Conservation (phyloP, 192 early-diverging fungal genomes). For the Entomortierella lignicola region DNA sequence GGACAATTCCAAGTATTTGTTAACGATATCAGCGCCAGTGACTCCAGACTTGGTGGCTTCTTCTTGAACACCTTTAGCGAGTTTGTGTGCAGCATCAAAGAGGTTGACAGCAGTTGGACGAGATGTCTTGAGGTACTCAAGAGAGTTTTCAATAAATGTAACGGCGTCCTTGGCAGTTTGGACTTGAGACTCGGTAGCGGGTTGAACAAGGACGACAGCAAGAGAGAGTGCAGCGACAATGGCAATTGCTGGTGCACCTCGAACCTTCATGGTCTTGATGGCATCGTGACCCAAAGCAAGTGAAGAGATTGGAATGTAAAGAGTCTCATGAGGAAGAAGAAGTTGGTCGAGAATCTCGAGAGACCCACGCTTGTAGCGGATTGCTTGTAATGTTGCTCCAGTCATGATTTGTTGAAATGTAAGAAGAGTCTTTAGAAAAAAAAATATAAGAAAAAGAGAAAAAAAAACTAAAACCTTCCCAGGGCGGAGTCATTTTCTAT, state of each 20-base stretch:
- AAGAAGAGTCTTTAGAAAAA: background rate
- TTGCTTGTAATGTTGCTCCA: constrained; percentile 62
- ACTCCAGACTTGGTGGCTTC: constrained; percentile 24
- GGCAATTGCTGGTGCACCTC: constrained; percentile 96
- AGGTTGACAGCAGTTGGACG: constrained; percentile 98
- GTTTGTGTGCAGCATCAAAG: constrained; percentile 83
- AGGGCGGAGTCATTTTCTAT: background rate
- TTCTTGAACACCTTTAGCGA: constrained; percentile 53
- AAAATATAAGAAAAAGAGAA: background rate
- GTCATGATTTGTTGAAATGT: constrained; percentile 20
- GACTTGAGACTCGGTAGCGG: constrained; percentile 8
- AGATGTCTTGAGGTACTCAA: constrained; percentile 88
- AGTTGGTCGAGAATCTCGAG: constrained; percentile 93
- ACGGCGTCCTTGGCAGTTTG: constrained; percentile 54
- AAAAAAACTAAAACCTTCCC: background rate
- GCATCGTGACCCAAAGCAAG: constrained; percentile 82
- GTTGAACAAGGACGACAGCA: constrained; percentile 78
- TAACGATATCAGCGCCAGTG: constrained; percentile 58
- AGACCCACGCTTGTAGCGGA: constrained; percentile 60
- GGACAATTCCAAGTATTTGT: constrained; percentile 76
- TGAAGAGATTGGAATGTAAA: constrained; percentile 75
- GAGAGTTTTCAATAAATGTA: constrained; percentile 64
- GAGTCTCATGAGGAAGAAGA: constrained; percentile 84
- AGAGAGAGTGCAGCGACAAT: constrained; percentile 94
- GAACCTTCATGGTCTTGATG: constrained; percentile 94